Percentiles rank a stretch among this genome's conserved stretches.
phyloP scores from a whole-genome alignment of 2,329 filamentous ascomycete species.

The Cyphellophora attinorum region DNA sequence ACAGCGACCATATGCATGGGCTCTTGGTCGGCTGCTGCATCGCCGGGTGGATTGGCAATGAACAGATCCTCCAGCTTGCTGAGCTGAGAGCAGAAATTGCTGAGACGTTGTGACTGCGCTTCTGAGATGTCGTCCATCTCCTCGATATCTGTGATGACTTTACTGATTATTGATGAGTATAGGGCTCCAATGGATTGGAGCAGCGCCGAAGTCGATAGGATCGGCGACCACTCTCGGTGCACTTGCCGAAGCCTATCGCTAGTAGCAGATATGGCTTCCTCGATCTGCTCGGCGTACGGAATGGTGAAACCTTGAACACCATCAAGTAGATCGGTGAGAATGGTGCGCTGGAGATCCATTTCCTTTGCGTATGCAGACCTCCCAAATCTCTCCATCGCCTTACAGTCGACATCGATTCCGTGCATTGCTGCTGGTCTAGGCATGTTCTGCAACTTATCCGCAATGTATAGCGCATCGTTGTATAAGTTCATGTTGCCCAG shows the following conservation, averaged over 20 bases:
- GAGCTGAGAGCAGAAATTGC: constrained; percentile 46
- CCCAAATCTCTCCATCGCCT: constrained; percentile 48
- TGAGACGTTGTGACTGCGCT: constrained; percentile 50
- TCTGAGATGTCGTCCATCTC: constrained; percentile 57
- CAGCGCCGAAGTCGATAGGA: constrained; percentile 50
- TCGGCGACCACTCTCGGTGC: constrained; percentile 45
- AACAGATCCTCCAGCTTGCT: constrained; percentile 50
- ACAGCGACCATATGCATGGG: constrained; percentile 46
- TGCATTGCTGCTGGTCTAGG: constrained; percentile 28
- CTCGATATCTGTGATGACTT: constrained; percentile 53
- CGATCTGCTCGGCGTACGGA: constrained; percentile 49
- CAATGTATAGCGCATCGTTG: constrained; percentile 53
- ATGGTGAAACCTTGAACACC: constrained; percentile 55
- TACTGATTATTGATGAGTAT: constrained; percentile 46
- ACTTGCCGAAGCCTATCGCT: constrained; percentile 49
- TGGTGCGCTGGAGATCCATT: constrained; percentile 56
- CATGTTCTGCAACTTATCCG: constrained; percentile 42
- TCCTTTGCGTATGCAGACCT: constrained; percentile 53
- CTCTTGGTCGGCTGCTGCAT: constrained; percentile 20
- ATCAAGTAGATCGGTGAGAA: constrained; percentile 53
- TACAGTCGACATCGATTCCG: constrained; percentile 39
- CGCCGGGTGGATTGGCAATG: constrained; percentile 29
- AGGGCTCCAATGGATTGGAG: constrained; percentile 54
- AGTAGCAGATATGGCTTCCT: constrained; percentile 48
- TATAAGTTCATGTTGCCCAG: constrained; percentile 56